phyloP scores from a whole-genome alignment of 2,329 filamentous ascomycete species.

The Aspergillus pseudoterreus region DNA sequence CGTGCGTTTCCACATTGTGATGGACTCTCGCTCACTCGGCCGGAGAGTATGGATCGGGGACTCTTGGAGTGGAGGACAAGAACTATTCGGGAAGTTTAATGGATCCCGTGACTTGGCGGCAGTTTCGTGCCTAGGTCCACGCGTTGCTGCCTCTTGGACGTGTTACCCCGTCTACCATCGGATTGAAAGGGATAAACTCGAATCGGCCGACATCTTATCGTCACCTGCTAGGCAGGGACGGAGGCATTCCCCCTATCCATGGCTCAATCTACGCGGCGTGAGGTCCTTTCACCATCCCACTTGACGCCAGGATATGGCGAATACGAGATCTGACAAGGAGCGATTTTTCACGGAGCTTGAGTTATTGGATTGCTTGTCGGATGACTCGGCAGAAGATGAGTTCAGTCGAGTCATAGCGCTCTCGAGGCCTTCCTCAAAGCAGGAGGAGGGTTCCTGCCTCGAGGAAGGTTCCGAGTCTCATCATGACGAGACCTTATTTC shows the following conservation, averaged over 20 bases:
- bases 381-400: constrained; percentile 23
- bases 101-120: constrained; percentile 32
- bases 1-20: constrained; percentile 30
- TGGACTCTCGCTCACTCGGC: not conserved
- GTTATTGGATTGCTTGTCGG: constrained; percentile 24
- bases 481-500: not conserved
- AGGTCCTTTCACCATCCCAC: constrained; percentile 7
- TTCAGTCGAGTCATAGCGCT: constrained; percentile 14
- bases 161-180: not conserved
- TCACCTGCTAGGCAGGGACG: constrained; percentile 10
- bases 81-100: constrained; percentile 18
- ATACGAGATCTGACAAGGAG: constrained; percentile 23
- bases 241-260: constrained; percentile 8
- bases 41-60: not conserved
- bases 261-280: constrained; percentile 13
- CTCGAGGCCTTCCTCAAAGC: not conserved
- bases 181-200: too few species aligned
- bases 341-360: constrained; percentile 36
- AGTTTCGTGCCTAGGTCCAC: constrained; percentile 25
- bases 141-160: constrained; percentile 15
- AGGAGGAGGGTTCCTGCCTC: not conserved
- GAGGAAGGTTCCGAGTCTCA: not conserved
- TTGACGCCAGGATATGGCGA: constrained; percentile 16
- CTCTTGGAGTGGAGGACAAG: not conserved
- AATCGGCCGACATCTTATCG: not conserved